Conservation (phyloP, 129 eudicot species). For the Lactuca sativa region DNA sequence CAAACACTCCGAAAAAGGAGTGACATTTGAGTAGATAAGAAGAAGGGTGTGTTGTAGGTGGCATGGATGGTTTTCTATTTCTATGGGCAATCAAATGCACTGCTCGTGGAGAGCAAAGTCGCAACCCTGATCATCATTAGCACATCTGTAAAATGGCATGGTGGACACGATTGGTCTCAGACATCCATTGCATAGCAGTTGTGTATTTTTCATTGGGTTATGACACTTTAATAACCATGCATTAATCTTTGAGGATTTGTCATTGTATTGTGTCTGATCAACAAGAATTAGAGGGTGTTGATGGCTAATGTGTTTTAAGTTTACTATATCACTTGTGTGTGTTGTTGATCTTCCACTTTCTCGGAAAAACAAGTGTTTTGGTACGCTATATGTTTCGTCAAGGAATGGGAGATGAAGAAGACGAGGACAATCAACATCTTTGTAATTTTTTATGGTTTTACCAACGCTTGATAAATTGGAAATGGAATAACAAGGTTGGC, state of each 20-base stretch:
- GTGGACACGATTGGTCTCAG: too few relatives aligned
- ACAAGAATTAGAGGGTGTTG: background rate
- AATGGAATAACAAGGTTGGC: too few relatives aligned
- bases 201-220: background rate
- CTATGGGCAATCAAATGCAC: background rate
- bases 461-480: background rate
- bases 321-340: background rate
- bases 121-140: too few relatives aligned
- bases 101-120: background rate
- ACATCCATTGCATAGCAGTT: too few relatives aligned
- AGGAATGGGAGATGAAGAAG: background rate
- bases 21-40: background rate
- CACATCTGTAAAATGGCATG: too few relatives aligned
- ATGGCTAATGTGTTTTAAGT: background rate
- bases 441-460: background rate
- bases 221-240: background rate
- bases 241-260: background rate
- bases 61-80: background rate
- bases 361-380: background rate
- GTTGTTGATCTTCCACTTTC: background rate
- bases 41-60: constrained; percentile 1
- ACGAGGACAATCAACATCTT: background rate
- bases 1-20: background rate
- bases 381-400: background rate
- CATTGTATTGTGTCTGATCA: background rate